A percentile compares a stretch with the other conserved stretches of the same genome.
phyloP scores from a whole-genome alignment of 495 filamentous ascomycete species.

The Entonaema liquescens region DNA sequence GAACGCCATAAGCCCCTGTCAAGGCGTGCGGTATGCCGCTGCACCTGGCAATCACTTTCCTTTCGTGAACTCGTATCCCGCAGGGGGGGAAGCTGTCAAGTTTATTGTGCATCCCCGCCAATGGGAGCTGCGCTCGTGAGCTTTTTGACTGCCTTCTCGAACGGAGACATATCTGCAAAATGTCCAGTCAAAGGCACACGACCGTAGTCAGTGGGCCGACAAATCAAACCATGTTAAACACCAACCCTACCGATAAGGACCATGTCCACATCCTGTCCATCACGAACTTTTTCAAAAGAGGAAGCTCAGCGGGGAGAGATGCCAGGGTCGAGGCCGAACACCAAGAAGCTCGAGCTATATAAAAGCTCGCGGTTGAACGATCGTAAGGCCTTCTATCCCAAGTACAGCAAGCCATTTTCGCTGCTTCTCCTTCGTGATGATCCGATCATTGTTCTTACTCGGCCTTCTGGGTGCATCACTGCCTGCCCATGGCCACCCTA shows the following conservation, averaged over 20 bases:
- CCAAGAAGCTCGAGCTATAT: slow-evolving; percentile 24
- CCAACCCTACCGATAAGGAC: slow-evolving; percentile 35
- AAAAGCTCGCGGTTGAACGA: slow-evolving; percentile 31
- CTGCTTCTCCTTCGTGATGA: slow-evolving; percentile 35
- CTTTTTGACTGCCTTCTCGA: slow-evolving; percentile 22
- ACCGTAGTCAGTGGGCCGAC: slow-evolving; percentile 30
- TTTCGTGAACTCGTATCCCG: slow-evolving; percentile 37
- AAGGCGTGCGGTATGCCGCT: slow-evolving; percentile 27
- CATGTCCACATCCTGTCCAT: slow-evolving; percentile 23
- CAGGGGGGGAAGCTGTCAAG: slow-evolving; percentile 35
- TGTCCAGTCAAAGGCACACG: slow-evolving; percentile 32
- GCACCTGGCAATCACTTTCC: slow-evolving; percentile 40
- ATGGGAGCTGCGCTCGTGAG: slow-evolving; percentile 7
- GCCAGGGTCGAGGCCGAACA: background rate
- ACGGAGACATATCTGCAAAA: slow-evolving; percentile 4
- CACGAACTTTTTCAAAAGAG: slow-evolving; percentile 41
- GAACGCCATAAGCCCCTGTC: slow-evolving; percentile 34
- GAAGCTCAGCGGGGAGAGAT: slow-evolving; percentile 34
- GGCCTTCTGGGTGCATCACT: slow-evolving; percentile 48
- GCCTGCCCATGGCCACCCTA: slow-evolving; percentile 40
- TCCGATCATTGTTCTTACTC: slow-evolving; percentile 47
- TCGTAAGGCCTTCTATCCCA: slow-evolving; percentile 14
- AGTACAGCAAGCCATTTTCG: slow-evolving; percentile 22
- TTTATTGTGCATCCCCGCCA: slow-evolving; percentile 31
- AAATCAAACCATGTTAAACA: slow-evolving; percentile 10